Conservation (phyloP, 768 basidiomycete genomes). For the Amanita fuliginea region DNA sequence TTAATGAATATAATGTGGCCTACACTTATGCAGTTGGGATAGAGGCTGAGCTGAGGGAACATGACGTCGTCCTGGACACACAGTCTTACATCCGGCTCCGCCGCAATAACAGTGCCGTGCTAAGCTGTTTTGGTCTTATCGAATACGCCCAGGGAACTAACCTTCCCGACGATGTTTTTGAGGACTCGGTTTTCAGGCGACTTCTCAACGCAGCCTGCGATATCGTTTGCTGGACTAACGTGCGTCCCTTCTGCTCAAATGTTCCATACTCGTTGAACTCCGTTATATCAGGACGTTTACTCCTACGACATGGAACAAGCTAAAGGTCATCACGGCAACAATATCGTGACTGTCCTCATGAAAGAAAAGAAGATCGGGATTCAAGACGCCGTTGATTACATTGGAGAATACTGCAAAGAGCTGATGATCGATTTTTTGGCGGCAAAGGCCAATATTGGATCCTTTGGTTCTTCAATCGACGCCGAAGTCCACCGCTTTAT, state of each 20-base stretch:
- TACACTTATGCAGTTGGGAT: constrained; percentile 49
- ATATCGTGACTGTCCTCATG: constrained; percentile 62
- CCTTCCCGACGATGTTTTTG: constrained; percentile 49
- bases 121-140: constrained; percentile 50
- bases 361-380: constrained; percentile 37
- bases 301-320: constrained; percentile 68
- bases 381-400: constrained; percentile 48
- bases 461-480: constrained; percentile 38
- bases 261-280: constrained; percentile 1
- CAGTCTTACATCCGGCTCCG: constrained; percentile 45
- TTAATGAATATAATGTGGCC: constrained; percentile 37
- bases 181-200: constrained; percentile 40
- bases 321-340: constrained; percentile 53
- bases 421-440: constrained; percentile 40
- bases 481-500: constrained; percentile 40
- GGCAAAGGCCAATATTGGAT: constrained; percentile 34
- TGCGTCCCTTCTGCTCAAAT: constrained; percentile 19
- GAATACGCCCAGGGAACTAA: constrained; percentile 54
- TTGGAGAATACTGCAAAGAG: constrained; percentile 37
- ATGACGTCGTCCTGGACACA: constrained; percentile 40
- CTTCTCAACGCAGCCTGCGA: constrained; percentile 53
- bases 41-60: constrained; percentile 53
- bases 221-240: constrained; percentile 63
- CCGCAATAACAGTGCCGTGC: constrained; percentile 59
- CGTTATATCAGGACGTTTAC: constrained; percentile 43